Evolutionary conservation across 164 flowering plant genomes (phyloP).

Genomic region (Tetracentron sinense): DNA sequence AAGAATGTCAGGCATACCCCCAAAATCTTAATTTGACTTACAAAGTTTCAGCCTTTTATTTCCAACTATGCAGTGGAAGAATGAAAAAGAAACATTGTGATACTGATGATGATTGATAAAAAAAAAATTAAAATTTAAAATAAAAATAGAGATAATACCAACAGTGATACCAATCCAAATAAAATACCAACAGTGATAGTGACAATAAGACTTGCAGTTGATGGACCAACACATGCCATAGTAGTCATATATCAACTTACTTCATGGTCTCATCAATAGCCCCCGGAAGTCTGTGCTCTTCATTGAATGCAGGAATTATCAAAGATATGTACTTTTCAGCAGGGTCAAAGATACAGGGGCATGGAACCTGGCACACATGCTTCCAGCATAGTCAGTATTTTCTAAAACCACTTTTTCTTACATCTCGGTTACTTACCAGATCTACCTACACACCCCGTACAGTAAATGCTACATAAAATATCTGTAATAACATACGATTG

Average conservation of each 20-base stretch:
- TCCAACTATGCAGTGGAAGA: no score
- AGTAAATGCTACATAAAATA: no score
- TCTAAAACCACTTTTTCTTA: neutral
- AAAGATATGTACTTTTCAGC: slow-evolving; percentile 86
- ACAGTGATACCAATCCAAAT: no score
- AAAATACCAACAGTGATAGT: neutral
- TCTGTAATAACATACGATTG: no score
- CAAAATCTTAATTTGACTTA: no score
- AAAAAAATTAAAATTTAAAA: no score
- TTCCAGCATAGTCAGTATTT: slow-evolving; percentile 9
- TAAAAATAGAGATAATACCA: neutral
- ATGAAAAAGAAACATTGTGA: no score
- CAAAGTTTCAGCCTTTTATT: no score
- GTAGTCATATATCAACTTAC: slow-evolving; percentile 35
- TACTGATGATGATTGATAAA: no score
- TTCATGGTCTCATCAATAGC: slow-evolving; percentile 81
- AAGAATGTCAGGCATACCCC: no score
- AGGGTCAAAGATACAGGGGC: slow-evolving; percentile 72
- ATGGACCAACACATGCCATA: neutral
- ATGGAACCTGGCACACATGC: slow-evolving; percentile 55
- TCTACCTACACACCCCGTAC: no score
- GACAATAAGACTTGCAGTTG: neutral
- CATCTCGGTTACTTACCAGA: neutral
- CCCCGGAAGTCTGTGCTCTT: slow-evolving; percentile 83
- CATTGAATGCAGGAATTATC: slow-evolving; percentile 90